Evolutionary conservation across 805 yeast genomes (phyloP).

Genomic region (Danielia reshetovae): DNA sequence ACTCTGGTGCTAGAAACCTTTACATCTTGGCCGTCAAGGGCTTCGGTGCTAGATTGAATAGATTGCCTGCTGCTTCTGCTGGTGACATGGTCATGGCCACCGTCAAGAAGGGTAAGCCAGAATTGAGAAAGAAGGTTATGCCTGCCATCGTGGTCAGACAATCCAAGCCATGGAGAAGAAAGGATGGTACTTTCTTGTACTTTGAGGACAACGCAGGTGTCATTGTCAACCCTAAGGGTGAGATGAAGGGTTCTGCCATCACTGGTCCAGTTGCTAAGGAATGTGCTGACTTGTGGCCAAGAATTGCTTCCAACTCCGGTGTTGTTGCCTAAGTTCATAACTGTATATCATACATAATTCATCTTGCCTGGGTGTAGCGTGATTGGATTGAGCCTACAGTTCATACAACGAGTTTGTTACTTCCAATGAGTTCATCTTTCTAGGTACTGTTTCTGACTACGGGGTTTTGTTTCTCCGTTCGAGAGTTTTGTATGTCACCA

Average conservation of each 20-base stretch:
- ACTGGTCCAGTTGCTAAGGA: constrained; percentile 99
- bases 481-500: too few species aligned
- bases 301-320: constrained; percentile 99
- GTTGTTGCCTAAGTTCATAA: constrained; percentile 81
- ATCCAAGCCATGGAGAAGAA: constrained; percentile 99
- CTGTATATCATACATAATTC: constrained; percentile 19
- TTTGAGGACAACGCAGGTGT: constrained; percentile 99
- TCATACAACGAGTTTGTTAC: too few species aligned
- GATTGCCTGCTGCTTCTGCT: constrained; percentile 99
- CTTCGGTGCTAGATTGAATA: constrained; percentile 98
- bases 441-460: too few species aligned
- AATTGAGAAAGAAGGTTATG: constrained; percentile 99
- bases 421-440: too few species aligned
- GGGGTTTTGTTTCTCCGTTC: too few species aligned
- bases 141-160: constrained; percentile 99
- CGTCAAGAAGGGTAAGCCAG: constrained; percentile 99
- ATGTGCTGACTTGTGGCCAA: constrained; percentile 99
- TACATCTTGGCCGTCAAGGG: constrained; percentile 99
- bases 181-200: constrained; percentile 99
- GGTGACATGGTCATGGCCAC: constrained; percentile 99
- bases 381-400: too few species aligned
- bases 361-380: too few species aligned
- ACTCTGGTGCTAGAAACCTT: constrained; percentile 99
- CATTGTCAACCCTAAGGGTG: constrained; percentile 99
- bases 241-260: constrained; percentile 99